Evolutionary conservation across 2,329 filamentous ascomycete species (phyloP).

Genomic region (Diaporthe ilicicola): DNA sequence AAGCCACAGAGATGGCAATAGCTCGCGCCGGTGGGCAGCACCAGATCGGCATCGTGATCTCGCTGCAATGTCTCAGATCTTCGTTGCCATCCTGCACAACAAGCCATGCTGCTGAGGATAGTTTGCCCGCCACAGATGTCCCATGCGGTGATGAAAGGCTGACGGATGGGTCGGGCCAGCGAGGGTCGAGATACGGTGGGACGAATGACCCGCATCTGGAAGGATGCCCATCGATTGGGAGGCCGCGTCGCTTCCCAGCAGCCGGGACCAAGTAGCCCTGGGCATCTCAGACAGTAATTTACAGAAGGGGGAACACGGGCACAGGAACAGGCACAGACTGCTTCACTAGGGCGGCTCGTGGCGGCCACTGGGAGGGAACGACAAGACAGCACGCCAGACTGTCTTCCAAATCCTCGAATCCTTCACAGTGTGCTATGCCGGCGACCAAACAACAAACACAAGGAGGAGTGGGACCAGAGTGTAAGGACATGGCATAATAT

Average conservation of each 20-base stretch:
- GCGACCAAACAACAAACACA: not conserved
- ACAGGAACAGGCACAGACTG: not conserved
- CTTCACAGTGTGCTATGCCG: not conserved
- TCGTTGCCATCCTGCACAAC: not conserved
- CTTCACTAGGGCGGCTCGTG: not conserved
- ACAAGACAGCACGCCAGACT: not conserved
- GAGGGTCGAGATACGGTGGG: not conserved
- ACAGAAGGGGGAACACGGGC: not conserved
- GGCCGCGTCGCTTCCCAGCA: slow-evolving; percentile 1
- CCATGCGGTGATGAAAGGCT: not conserved
- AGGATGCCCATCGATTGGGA: not conserved
- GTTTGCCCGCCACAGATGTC: not conserved
- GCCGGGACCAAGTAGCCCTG: not conserved
- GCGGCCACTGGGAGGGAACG: not conserved
- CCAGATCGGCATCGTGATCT: slow-evolving; percentile 22
- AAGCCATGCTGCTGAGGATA: not conserved
- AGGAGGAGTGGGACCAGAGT: not conserved
- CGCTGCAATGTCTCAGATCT: slow-evolving; percentile 29
- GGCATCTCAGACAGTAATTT: slow-evolving; percentile 24
- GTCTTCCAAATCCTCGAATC: not conserved
- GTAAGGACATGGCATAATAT: slow-evolving; percentile 8
- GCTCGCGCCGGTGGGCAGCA: not conserved
- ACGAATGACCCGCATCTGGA: slow-evolving; percentile 5
- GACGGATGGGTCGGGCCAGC: not conserved
- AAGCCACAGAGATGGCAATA: slow-evolving; percentile 12